Evolutionary conservation across 2,329 filamentous ascomycete genomes (phyloP).

Genomic region (Neobulgaria alba): DNA sequence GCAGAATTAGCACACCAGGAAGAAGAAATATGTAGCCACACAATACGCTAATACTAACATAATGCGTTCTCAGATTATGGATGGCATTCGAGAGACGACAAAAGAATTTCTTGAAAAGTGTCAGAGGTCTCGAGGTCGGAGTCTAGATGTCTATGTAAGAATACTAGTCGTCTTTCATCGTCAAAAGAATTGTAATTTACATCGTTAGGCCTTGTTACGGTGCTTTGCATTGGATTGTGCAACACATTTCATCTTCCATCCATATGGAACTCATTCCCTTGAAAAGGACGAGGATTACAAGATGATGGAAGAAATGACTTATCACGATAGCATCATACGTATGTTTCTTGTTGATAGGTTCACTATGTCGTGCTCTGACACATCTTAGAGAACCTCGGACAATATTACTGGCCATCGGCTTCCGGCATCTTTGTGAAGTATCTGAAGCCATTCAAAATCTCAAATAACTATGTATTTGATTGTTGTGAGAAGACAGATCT

Average conservation of each 20-base stretch:
- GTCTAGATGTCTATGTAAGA: conserved; percentile 52
- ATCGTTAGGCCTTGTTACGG: conserved; percentile 37
- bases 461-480: conserved; percentile 49
- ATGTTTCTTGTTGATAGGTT: conserved; percentile 22
- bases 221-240: conserved; percentile 63
- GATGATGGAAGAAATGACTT: conserved; percentile 61
- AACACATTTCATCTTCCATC: conserved; percentile 62
- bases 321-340: conserved; percentile 61
- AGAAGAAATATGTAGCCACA: conserved; percentile 56
- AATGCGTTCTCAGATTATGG: conserved; percentile 44
- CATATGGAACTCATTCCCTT: conserved; percentile 53
- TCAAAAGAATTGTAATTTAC: background rate
- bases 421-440: conserved; percentile 94
- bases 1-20: conserved; percentile 47
- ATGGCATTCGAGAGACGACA: conserved; percentile 50
- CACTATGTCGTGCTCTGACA: background rate
- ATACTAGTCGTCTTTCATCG: no score
- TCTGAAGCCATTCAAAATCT: conserved; percentile 54
- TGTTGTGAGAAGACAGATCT: conserved; percentile 38
- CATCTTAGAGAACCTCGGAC: conserved; percentile 39
- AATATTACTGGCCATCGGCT: conserved; percentile 82
- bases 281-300: conserved; percentile 45
- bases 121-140: conserved; percentile 34
- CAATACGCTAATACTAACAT: conserved; percentile 62
- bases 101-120: conserved; percentile 47